Conservation (phyloP, 148 eudicot species). For the Arbutus unedo region DNA sequence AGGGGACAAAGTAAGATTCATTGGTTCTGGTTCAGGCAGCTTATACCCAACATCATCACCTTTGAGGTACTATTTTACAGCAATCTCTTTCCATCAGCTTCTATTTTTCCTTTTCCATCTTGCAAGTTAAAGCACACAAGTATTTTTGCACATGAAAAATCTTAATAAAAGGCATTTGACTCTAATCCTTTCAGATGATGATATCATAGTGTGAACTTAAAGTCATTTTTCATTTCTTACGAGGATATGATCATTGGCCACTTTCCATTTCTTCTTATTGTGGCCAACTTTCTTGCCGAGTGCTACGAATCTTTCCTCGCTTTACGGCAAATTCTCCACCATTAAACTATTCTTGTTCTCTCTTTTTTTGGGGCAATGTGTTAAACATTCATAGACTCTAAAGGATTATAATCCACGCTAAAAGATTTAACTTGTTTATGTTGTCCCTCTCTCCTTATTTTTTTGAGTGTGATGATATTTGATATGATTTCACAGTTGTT, state of each 20-base stretch:
- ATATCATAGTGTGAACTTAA: not conserved
- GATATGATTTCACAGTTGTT: not conserved
- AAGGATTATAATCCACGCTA: not conserved
- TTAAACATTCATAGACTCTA: not conserved
- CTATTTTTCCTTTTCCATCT: not conserved
- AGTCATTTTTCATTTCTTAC: not conserved
- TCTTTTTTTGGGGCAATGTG: not conserved
- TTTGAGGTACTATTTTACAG: constrained; percentile 45
- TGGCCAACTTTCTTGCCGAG: constrained; percentile 10
- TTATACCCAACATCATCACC: constrained; percentile 43
- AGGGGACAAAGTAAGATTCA: constrained; percentile 83
- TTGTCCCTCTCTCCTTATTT: not conserved
- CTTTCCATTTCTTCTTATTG: constrained; percentile 5
- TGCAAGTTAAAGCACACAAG: not conserved
- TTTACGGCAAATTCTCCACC: not conserved
- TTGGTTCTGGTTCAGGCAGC: constrained; percentile 51
- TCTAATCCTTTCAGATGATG: not conserved
- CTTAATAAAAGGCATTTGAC: not conserved
- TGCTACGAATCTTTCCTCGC: not conserved
- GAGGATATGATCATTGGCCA: not conserved
- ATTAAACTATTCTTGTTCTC: not conserved
- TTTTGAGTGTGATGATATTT: not conserved
- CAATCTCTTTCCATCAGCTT: not conserved
- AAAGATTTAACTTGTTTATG: not conserved
- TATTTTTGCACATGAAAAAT: not conserved